Evolutionary conservation across 2,329 filamentous ascomycete species (phyloP).

Genomic region (Fusarium brachygibbosum): DNA sequence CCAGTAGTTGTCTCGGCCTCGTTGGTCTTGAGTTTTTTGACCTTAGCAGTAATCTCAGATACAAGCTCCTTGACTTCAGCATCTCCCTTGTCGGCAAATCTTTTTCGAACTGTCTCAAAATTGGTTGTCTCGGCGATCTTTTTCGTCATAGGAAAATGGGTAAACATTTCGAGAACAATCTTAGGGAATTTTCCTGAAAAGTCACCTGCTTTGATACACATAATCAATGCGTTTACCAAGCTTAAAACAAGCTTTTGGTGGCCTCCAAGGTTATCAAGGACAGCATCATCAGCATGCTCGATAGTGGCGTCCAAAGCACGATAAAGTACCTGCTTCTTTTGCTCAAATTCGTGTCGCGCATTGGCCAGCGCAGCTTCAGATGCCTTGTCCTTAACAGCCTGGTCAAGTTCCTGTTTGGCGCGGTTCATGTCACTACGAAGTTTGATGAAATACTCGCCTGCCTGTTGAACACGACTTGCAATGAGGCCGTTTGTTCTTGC

Average conservation of each 20-base stretch:
- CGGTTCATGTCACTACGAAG: conserved; percentile 63
- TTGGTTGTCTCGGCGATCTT: conserved; percentile 74
- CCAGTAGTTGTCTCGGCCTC: conserved; percentile 55
- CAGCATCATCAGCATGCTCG: conserved; percentile 66
- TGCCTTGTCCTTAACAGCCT: conserved; percentile 59
- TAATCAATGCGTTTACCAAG: conserved; percentile 67
- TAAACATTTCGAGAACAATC: conserved; percentile 70
- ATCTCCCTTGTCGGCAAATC: conserved; percentile 75
- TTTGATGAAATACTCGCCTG: conserved; percentile 64
- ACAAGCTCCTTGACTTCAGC: conserved; percentile 73
- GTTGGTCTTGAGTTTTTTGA: conserved; percentile 57
- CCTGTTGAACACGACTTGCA: conserved; percentile 64
- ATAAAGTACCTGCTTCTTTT: conserved; percentile 64
- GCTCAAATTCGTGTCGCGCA: conserved; percentile 58
- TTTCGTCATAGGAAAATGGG: conserved; percentile 71
- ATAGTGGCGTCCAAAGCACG: conserved; percentile 67
- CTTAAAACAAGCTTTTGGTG: conserved; percentile 69
- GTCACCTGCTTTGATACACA: conserved; percentile 66
- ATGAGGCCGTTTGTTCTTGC: conserved; percentile 57
- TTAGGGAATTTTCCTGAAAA: conserved; percentile 68
- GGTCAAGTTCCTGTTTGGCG: conserved; percentile 60
- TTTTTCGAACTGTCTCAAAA: conserved; percentile 73
- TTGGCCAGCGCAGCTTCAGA: conserved; percentile 54
- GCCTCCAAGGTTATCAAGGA: conserved; percentile 69
- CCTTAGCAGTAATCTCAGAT: conserved; percentile 66